Percentiles rank a stretch among this genome's conserved stretches.
phyloP scores from a whole-genome alignment of 306 rosid species.

The Corylus avellana region DNA sequence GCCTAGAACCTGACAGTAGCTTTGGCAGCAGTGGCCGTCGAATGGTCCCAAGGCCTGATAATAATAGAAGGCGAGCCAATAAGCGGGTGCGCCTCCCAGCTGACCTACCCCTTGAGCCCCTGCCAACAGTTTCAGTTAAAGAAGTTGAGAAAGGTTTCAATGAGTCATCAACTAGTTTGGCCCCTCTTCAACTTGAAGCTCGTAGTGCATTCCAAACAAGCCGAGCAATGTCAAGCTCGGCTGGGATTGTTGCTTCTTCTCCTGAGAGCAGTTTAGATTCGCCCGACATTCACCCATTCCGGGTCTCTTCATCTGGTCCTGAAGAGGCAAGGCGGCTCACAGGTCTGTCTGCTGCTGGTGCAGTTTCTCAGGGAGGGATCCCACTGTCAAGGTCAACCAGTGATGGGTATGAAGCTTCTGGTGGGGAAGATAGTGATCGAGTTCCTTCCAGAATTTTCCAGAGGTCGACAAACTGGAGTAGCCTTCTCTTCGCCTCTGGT shows the following conservation, averaged over 20 bases:
- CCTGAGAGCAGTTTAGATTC: conserved; percentile 97
- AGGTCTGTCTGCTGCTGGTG: conserved; percentile 47
- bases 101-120: conserved; percentile 67
- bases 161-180: conserved; percentile 61
- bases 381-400: conserved; percentile 89
- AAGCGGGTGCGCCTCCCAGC: conserved; percentile 85
- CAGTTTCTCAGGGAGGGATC: conserved; percentile 49
- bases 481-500: conserved; percentile 64
- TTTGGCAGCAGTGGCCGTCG: conserved; percentile 73
- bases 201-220: conserved; percentile 70
- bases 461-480: conserved; percentile 80
- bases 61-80: conserved; percentile 62
- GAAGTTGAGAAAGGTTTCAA: conserved; percentile 54
- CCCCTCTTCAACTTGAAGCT: conserved; percentile 86
- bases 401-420: conserved; percentile 97
- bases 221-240: conserved; percentile 69
- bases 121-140: conserved; percentile 50
- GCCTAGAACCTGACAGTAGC: conserved; percentile 54
- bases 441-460: conserved; percentile 77
- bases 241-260: conserved; percentile 73
- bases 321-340: conserved; percentile 69
- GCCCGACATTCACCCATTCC: conserved; percentile 86
- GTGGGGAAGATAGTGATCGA: conserved; percentile 95
- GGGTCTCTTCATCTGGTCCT: conserved; percentile 61
- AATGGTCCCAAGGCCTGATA: conserved; percentile 62